A percentile compares a stretch with the other conserved stretches of the same genome.
These are phyloP conservation scores for Amborella trichopoda DNA, from an alignment of 164 flowering plant genomes.

Conservation along the genomic window DNA sequence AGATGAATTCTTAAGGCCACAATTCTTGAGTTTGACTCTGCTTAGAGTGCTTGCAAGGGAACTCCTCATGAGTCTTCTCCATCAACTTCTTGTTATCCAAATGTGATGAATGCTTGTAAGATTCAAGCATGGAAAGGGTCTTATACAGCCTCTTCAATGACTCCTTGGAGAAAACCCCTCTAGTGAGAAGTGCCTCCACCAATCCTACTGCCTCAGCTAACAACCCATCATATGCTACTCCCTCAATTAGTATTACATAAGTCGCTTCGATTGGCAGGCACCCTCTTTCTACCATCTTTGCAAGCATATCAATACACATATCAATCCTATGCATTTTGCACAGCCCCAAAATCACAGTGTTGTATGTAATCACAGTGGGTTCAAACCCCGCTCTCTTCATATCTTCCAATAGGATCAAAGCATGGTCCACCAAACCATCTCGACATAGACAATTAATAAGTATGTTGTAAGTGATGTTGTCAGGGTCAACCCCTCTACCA, in stretches of 20 bases:
- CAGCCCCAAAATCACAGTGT: slow-evolving; percentile 53
- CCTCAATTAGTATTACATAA: slow-evolving; percentile 41
- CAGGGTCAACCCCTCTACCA: slow-evolving; percentile 42
- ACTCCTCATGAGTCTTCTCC: too few species aligned
- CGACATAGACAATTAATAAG: slow-evolving; percentile 66
- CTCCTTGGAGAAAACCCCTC: slow-evolving; percentile 27
- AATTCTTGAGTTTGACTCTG: too few species aligned
- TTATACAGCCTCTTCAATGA: slow-evolving; percentile 39
- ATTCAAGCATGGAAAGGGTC: too few species aligned
- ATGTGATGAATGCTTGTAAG: too few species aligned
- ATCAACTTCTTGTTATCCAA: too few species aligned
- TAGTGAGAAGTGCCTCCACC: slow-evolving; percentile 31
- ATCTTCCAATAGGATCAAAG: slow-evolving; percentile 38
- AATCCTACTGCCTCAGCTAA: slow-evolving; percentile 48
- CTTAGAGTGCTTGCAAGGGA: too few species aligned
- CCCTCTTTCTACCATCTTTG: slow-evolving; percentile 47
- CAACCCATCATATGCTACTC: slow-evolving; percentile 64
- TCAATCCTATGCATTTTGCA: slow-evolving; percentile 47
- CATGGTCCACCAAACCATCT: slow-evolving; percentile 72
- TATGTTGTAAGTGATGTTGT: slow-evolving; percentile 57
- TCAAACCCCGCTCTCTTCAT: slow-evolving; percentile 32
- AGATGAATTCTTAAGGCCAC: too few species aligned
- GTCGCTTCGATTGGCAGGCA: slow-evolving; percentile 56
- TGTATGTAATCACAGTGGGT: slow-evolving; percentile 48
- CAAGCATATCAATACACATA: slow-evolving; percentile 46